These are phyloP conservation scores for Grigorovia jiainica DNA, from an alignment of 805 yeast species.

Conservation along the genomic window DNA sequence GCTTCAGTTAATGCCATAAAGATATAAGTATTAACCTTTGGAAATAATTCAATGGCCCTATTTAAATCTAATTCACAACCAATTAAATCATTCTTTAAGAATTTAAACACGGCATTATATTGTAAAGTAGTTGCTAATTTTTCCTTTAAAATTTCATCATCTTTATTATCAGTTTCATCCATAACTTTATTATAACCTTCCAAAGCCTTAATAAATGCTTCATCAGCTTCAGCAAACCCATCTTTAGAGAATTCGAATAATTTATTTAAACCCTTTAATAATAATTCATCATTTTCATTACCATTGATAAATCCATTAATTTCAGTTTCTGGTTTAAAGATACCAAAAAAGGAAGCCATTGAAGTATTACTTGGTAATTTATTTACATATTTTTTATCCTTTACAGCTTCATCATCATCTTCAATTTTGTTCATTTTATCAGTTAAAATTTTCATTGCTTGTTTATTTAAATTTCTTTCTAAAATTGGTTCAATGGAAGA, in stretches of 20 bases:
- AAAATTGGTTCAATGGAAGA: slow-evolving; percentile 68
- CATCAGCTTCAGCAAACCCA: slow-evolving; percentile 32
- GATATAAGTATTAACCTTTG: slow-evolving; percentile 76
- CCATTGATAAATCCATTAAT: slow-evolving; percentile 42
- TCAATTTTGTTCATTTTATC: slow-evolving; percentile 29
- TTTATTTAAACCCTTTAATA: slow-evolving; percentile 56
- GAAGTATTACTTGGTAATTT: slow-evolving; percentile 76
- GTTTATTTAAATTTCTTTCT: slow-evolving; percentile 78
- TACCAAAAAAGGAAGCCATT: slow-evolving; percentile 76
- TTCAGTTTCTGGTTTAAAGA: slow-evolving; percentile 52
- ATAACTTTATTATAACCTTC: slow-evolving; percentile 29
- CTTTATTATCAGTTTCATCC: slow-evolving; percentile 18
- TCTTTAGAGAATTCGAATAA: slow-evolving; percentile 36
- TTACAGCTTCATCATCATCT: slow-evolving; percentile 7
- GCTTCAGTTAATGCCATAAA: slow-evolving; percentile 75
- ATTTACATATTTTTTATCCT: slow-evolving; percentile 26
- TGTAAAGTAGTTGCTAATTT: slow-evolving; percentile 68
- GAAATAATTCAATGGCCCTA: slow-evolving; percentile 53
- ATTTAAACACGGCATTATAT: slow-evolving; percentile 72
- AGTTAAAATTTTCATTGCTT: slow-evolving; percentile 64
- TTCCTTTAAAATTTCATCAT: slow-evolving; percentile 24
- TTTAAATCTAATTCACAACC: slow-evolving; percentile 56
- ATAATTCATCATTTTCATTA: slow-evolving; percentile 53
- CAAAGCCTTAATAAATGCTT: slow-evolving; percentile 46
- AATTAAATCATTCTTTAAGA: slow-evolving; percentile 65